A percentile compares a stretch with the other conserved stretches of the same genome.
These are phyloP conservation scores for Phylloporus arenicola DNA, from an alignment of 768 basidiomycete species.

Conservation along the genomic window DNA sequence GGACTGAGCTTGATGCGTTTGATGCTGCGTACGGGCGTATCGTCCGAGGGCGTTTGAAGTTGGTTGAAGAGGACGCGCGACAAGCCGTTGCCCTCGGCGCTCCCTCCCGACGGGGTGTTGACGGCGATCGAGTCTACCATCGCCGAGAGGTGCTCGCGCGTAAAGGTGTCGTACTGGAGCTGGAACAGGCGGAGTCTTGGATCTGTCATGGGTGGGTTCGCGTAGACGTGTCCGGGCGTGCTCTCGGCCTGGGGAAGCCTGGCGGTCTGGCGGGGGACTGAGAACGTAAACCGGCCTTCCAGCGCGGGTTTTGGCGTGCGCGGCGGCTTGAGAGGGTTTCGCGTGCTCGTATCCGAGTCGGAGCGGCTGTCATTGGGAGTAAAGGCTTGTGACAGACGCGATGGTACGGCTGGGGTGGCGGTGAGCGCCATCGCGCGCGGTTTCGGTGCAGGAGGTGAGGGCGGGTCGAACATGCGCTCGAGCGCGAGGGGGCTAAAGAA, in stretches of 20 bases:
- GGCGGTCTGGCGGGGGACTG: slow-evolving; percentile 45
- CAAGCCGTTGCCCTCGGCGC: slow-evolving; percentile 38
- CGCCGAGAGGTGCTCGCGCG: slow-evolving; percentile 87
- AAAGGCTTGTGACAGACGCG: slow-evolving; percentile 36
- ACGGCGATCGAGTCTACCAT: slow-evolving; percentile 94
- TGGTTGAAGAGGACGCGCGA: slow-evolving; percentile 46
- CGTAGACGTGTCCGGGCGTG: slow-evolving; percentile 39
- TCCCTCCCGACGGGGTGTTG: slow-evolving; percentile 58
- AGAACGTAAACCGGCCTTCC: slow-evolving; percentile 70
- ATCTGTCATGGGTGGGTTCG: slow-evolving; percentile 47
- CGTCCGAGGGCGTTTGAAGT: slow-evolving; percentile 38
- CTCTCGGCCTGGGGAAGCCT: slow-evolving; percentile 53
- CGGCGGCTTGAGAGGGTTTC: background rate
- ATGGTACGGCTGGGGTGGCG: slow-evolving; percentile 29
- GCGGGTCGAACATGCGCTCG: slow-evolving; percentile 92
- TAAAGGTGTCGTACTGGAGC: slow-evolving; percentile 94
- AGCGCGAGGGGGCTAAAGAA: slow-evolving; percentile 86
- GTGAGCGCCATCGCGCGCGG: slow-evolving; percentile 17
- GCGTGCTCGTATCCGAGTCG: slow-evolving; percentile 17
- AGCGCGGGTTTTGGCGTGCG: slow-evolving; percentile 42
- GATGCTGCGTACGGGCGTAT: slow-evolving; percentile 62
- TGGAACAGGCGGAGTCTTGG: slow-evolving; percentile 83
- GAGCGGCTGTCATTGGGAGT: slow-evolving; percentile 27
- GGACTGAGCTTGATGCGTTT: slow-evolving; percentile 81
- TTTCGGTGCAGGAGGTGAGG: slow-evolving; percentile 59